Percentiles rank a stretch among this genome's conserved stretches.
phyloP scores from a whole-genome alignment of 2,329 filamentous ascomycete genomes.

The Cladosporium phlei region DNA sequence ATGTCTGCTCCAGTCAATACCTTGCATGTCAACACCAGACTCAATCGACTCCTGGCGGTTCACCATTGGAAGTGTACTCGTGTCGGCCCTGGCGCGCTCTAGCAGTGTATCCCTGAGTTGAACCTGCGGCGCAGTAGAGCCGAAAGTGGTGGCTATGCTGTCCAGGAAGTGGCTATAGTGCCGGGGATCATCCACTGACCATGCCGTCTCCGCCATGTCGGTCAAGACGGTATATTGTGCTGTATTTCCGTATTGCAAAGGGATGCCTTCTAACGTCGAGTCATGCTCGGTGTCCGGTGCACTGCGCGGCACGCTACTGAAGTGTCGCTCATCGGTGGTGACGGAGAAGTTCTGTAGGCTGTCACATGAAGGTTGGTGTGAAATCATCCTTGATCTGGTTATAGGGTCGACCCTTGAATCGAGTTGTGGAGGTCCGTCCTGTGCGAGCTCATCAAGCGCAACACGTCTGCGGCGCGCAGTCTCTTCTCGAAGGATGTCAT shows the following conservation, averaged over 20 bases:
- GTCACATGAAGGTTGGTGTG: conserved; percentile 10
- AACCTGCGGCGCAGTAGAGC: neutral
- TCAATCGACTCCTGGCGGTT: neutral
- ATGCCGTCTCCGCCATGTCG: conserved; percentile 6
- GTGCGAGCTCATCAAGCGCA: neutral
- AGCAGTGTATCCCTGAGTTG: neutral
- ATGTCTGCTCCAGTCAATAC: conserved; percentile 32
- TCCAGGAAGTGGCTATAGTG: conserved; percentile 1
- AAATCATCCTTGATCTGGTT: conserved; percentile 1
- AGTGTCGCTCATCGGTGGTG: neutral
- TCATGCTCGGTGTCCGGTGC: neutral
- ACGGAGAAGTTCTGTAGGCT: neutral
- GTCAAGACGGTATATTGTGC: conserved; percentile 6
- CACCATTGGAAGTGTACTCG: neutral
- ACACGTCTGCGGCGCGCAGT: neutral
- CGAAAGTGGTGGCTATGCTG: neutral
- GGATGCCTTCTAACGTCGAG: neutral
- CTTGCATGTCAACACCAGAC: conserved; percentile 23
- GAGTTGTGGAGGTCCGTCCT: conserved; percentile 13
- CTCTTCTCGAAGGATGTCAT: neutral
- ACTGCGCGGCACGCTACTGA: neutral
- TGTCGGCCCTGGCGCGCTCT: neutral
- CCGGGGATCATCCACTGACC: conserved; percentile 10
- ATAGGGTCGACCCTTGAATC: conserved; percentile 10
- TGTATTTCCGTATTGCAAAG: neutral